Conservation (phyloP, 2,329 filamentous ascomycete species). For the Rhynchosporium secalis region DNA sequence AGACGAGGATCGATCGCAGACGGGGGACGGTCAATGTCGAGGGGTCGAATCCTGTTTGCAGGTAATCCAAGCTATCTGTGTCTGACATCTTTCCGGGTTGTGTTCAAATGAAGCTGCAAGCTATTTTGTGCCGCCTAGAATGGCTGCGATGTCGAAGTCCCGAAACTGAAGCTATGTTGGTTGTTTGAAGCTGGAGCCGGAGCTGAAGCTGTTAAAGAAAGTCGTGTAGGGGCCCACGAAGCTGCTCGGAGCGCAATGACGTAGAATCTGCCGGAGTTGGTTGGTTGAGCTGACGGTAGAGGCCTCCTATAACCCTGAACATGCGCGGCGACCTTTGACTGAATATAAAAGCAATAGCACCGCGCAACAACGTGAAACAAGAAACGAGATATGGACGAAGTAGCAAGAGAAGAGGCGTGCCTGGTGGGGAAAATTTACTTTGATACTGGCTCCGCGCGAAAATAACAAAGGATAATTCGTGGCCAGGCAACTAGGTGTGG, state of each 20-base stretch:
- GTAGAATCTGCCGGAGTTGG: conserved; percentile 10
- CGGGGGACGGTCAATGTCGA: conserved; percentile 80
- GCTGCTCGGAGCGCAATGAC: conserved; percentile 12
- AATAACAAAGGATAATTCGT: conserved; percentile 13
- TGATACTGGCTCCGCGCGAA: conserved; percentile 12
- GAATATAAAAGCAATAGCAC: background rate
- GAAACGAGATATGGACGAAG: background rate
- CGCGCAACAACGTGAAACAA: background rate
- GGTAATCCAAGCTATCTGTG: conserved; percentile 72
- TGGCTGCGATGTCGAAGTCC: background rate
- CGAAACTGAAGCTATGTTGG: background rate
- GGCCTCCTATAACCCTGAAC: background rate
- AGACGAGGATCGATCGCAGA: conserved; percentile 86
- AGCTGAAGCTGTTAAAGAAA: background rate
- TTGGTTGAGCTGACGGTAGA: too few relatives aligned
- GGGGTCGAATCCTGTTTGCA: conserved; percentile 84
- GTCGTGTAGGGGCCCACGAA: background rate
- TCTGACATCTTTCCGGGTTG: conserved; percentile 53
- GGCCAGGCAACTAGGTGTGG: conserved; percentile 17
- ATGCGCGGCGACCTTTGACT: conserved; percentile 6
- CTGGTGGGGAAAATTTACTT: background rate
- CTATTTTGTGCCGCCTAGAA: background rate
- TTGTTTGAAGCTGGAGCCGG: background rate
- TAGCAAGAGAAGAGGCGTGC: background rate
- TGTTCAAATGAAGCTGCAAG: background rate